A percentile compares a stretch with the other conserved stretches of the same genome.
These are phyloP conservation scores for Debaryomyces coudertii DNA, from an alignment of 1,139 yeast genomes.

Conservation along the genomic window DNA sequence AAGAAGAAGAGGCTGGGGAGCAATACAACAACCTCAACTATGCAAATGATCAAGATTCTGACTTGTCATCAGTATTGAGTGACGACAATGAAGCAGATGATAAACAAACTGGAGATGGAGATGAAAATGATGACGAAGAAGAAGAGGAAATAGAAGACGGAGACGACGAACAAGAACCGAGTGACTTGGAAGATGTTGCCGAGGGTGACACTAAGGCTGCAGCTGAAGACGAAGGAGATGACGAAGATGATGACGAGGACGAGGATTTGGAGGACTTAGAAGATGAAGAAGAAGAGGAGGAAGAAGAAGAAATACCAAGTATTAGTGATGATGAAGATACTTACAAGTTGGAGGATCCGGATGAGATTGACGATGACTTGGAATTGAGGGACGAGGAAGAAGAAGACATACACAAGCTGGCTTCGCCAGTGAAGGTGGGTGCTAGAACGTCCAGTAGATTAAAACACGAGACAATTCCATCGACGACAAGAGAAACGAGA, in stretches of 20 bases:
- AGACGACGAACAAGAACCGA: conserved; percentile 7
- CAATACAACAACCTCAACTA: conserved; percentile 13
- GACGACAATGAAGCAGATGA: conserved; percentile 13
- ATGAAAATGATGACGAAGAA: conserved; percentile 17
- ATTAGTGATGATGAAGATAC: conserved; percentile 38
- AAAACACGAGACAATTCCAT: conserved; percentile 7
- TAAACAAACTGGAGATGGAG: conserved; percentile 13
- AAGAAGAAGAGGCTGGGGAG: conserved; percentile 23
- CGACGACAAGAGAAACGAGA: conserved; percentile 27
- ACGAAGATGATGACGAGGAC: conserved; percentile 24
- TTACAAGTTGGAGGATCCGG: conserved; percentile 42
- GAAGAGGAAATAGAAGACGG: conserved; percentile 16
- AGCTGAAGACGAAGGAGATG: conserved; percentile 13
- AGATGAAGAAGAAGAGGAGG: conserved; percentile 27
- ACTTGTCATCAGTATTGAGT: conserved; percentile 16
- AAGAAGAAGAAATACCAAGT: conserved; percentile 29
- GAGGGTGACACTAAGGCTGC: conserved; percentile 10
- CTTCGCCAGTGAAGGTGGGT: conserved; percentile 9
- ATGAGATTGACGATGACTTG: conserved; percentile 45
- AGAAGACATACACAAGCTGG: conserved; percentile 20
- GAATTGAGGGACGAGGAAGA: conserved; percentile 40
- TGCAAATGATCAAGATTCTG: conserved; percentile 11
- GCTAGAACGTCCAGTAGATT: conserved; percentile 11
- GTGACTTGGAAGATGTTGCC: conserved; percentile 9
- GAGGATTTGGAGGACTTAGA: conserved; percentile 26